phyloP scores from a whole-genome alignment of 352 stramenopile genomes.

The Phytophthora sp. region DNA sequence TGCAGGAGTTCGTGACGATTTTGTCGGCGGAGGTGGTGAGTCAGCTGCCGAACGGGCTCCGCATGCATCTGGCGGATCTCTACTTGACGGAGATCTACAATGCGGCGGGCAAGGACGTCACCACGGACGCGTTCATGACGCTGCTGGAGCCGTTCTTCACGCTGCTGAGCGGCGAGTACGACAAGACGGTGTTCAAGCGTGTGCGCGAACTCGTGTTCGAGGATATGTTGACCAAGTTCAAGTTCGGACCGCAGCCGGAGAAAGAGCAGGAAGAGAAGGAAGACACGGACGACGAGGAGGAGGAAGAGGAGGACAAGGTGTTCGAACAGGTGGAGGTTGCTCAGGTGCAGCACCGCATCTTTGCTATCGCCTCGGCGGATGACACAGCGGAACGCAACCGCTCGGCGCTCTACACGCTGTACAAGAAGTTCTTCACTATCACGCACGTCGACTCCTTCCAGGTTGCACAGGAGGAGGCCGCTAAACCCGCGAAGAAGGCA shows the following conservation, averaged over 20 bases:
- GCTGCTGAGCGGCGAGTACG: slow-evolving; percentile 76
- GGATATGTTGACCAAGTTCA: slow-evolving; percentile 68
- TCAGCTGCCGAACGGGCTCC: slow-evolving; percentile 81
- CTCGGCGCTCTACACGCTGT: slow-evolving; percentile 76
- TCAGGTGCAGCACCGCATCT: slow-evolving; percentile 81
- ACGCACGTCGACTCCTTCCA: slow-evolving; percentile 85
- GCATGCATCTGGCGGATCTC: slow-evolving; percentile 80
- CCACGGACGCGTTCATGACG: slow-evolving; percentile 67
- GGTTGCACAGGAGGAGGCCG: slow-evolving; percentile 45
- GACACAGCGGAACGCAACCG: slow-evolving; percentile 84
- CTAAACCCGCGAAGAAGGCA: slow-evolving; percentile 32
- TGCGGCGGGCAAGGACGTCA: slow-evolving; percentile 55
- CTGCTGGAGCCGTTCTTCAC: slow-evolving; percentile 86
- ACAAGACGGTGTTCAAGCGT: slow-evolving; percentile 84
- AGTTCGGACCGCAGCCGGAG: slow-evolving; percentile 61
- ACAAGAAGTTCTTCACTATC: slow-evolving; percentile 70
- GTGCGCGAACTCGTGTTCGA: slow-evolving; percentile 78
- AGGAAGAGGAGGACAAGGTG: slow-evolving; percentile 57
- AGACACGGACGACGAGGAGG: slow-evolving; percentile 53
- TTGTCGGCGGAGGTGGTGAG: slow-evolving; percentile 76
- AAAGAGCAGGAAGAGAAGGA: slow-evolving; percentile 48
- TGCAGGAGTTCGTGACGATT: slow-evolving; percentile 64
- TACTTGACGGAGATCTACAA: slow-evolving; percentile 73
- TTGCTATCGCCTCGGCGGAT: slow-evolving; percentile 75
- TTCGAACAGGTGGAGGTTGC: slow-evolving; percentile 71